These are phyloP conservation scores for Fusarium foetens DNA, from an alignment of 2,329 filamentous ascomycete genomes.

Conservation along the genomic window DNA sequence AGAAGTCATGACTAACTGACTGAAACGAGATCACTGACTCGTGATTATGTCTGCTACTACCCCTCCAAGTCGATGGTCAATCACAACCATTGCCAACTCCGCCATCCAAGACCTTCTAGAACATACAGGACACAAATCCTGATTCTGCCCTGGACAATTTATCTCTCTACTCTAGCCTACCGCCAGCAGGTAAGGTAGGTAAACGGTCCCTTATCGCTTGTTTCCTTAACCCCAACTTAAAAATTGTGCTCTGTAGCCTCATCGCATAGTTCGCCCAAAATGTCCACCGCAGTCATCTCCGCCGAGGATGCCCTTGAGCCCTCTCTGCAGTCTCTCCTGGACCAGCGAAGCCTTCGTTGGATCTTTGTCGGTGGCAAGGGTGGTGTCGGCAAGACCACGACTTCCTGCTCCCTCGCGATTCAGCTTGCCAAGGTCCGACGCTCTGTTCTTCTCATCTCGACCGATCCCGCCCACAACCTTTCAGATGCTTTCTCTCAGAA, in stretches of 20 bases:
- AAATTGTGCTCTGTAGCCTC: background rate
- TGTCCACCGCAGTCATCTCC: slow-evolving; percentile 55
- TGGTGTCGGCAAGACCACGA: slow-evolving; percentile 99
- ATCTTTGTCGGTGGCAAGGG: slow-evolving; percentile 99
- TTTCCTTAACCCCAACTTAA: background rate
- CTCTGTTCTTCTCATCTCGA: slow-evolving; percentile 96
- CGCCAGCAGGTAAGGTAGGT: background rate
- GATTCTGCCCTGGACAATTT: slow-evolving; percentile 14
- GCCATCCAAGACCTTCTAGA: slow-evolving; percentile 44
- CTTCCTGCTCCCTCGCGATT: slow-evolving; percentile 96
- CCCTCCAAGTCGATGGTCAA: slow-evolving; percentile 31
- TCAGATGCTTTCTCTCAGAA: slow-evolving; percentile 98
- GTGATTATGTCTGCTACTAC: slow-evolving; percentile 25
- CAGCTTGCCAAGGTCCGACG: slow-evolving; percentile 95
- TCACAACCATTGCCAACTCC: slow-evolving; percentile 26
- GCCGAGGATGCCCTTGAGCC: slow-evolving; percentile 85
- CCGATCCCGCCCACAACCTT: slow-evolving; percentile 97
- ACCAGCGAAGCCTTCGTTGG: slow-evolving; percentile 96
- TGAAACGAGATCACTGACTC: background rate
- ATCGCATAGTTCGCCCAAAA: slow-evolving; percentile 26
- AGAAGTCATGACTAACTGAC: background rate
- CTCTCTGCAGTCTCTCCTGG: slow-evolving; percentile 91
- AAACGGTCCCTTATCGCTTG: background rate
- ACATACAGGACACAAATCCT: slow-evolving; percentile 33
- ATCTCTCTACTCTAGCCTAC: background rate